phyloP scores from a whole-genome alignment of 108 stramenopile species.

The Bacterosira constricta region DNA sequence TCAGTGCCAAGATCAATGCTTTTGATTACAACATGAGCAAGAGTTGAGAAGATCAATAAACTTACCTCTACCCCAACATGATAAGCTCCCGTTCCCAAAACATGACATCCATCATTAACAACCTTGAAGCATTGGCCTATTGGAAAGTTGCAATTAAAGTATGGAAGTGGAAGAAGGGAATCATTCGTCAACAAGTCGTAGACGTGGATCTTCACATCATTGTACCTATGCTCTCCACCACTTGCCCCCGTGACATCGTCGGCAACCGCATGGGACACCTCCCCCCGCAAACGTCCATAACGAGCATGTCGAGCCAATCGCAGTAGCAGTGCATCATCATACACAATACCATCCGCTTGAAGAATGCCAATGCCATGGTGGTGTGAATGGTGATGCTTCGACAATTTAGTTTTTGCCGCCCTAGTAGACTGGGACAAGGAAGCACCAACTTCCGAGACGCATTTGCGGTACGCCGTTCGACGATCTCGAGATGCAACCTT shows the following conservation, averaged over 20 bases:
- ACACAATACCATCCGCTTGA: constrained; percentile 37
- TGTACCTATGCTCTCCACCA: constrained; percentile 15
- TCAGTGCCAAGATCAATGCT: background rate
- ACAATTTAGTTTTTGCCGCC: background rate
- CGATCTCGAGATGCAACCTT: no score
- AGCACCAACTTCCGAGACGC: constrained; percentile 24
- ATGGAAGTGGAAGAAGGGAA: constrained; percentile 62
- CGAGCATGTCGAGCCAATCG: constrained; percentile 35
- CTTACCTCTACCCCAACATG: constrained; percentile 82
- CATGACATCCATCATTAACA: constrained; percentile 70
- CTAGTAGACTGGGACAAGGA: background rate
- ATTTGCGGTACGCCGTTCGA: constrained; percentile 22
- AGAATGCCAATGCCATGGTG: constrained; percentile 43
- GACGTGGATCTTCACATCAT: constrained; percentile 58
- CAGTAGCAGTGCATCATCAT: constrained; percentile 39
- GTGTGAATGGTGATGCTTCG: background rate
- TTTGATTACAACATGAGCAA: background rate
- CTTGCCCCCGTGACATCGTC: background rate
- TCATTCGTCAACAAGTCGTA: constrained; percentile 75
- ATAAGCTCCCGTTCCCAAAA: constrained; percentile 81
- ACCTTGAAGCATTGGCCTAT: constrained; percentile 73
- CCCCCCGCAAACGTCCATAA: constrained; percentile 11
- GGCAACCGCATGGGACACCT: background rate
- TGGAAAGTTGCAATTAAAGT: constrained; percentile 71
- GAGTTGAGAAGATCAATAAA: background rate